Evolutionary conservation across 305 asterid genomes (phyloP), one percentile per base, ranked within the genome.

Genomic region (Stenogyne calaminthoides): DNA sequence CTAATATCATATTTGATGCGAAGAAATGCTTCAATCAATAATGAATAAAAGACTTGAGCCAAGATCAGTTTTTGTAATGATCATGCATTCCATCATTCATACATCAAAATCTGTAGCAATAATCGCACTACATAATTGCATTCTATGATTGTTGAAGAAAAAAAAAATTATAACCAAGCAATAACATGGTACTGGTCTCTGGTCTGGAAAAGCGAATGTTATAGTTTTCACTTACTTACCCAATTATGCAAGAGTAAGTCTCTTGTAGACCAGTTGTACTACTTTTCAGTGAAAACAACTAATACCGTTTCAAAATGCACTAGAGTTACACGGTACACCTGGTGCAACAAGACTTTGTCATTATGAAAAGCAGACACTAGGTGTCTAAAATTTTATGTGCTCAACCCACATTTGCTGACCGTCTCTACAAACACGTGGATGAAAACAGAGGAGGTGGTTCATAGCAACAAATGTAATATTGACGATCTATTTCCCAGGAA

Each of bases 391-490:
- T 44, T 49, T 18, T 16, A 29, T 7, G n/a, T 52, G 14, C 18
- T 46, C 52, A 66, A 7, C 44, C 19, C 19, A 51, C 46, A 29
- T 29, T 54, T 54, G 58, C 39, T 10, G 20, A 19, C 47, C 20
- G 68, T 55, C 64, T 46, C 49, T 19, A 37, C 73, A 47, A 32
- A 4, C 69, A 67, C 12, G 12, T 32, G 7, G 67, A 56, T 29
- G 16, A 12, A 57, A 60, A 60, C 15, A 9, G 2, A 44, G 36
- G 44, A 16, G 20, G 25, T 60, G 67, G 52, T 46, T 59, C 19
- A 46, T 18, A 60, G 62, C 58, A 18, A 70, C 61, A 66, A 10
- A 55, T 40, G 64, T 59, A 67, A 14, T 52, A 46, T 19, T 47
- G 55, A 34, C 64, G 9, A 62, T 68, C 7, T 10, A 25, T 27